These are phyloP conservation scores for Tricholoma flavovirens DNA, from an alignment of 768 basidiomycete species.

Conservation along the genomic window DNA sequence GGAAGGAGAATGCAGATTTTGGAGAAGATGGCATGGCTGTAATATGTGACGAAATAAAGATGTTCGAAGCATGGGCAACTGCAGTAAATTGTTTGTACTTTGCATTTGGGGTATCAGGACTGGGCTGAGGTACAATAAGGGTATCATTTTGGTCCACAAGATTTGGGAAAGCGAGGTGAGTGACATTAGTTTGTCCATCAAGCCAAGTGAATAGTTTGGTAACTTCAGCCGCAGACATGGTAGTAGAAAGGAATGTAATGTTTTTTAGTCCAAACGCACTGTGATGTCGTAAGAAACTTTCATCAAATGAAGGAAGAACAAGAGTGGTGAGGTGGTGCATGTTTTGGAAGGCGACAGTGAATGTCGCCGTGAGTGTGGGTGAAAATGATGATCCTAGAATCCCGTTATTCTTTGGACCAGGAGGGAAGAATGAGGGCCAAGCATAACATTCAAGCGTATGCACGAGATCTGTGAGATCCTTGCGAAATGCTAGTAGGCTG, in stretches of 20 bases:
- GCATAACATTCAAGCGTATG: conserved; percentile 32
- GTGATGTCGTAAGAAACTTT: conserved; percentile 36
- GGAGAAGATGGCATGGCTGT: conserved; percentile 10
- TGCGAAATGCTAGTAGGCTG: conserved; percentile 31
- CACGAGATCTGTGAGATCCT: conserved; percentile 36
- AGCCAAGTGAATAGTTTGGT: conserved; percentile 35
- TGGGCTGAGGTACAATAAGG: background rate
- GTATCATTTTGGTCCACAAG: conserved; percentile 21
- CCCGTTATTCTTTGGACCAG: background rate
- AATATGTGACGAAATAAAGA: conserved; percentile 3
- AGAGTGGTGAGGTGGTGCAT: conserved; percentile 40
- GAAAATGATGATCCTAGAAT: conserved; percentile 12
- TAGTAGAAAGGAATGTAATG: conserved; percentile 31
- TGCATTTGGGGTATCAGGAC: conserved; percentile 6
- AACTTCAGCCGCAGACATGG: conserved; percentile 27
- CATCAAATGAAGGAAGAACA: conserved; percentile 37
- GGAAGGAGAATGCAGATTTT: conserved; percentile 1
- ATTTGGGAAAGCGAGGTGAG: conserved; percentile 33
- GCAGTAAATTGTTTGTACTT: background rate
- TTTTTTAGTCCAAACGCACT: conserved; percentile 36
- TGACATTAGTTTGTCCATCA: conserved; percentile 37
- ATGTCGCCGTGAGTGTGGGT: conserved; percentile 31
- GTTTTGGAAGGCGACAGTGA: conserved; percentile 38
- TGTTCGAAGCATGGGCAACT: conserved; percentile 1
- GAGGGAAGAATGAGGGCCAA: conserved; percentile 38